Evolutionary conservation across 1,284 basidiomycete species (phyloP), one percentile per base, ranked within the genome.

Genomic region (Microbotryum lychnidis-dioicae): DNA sequence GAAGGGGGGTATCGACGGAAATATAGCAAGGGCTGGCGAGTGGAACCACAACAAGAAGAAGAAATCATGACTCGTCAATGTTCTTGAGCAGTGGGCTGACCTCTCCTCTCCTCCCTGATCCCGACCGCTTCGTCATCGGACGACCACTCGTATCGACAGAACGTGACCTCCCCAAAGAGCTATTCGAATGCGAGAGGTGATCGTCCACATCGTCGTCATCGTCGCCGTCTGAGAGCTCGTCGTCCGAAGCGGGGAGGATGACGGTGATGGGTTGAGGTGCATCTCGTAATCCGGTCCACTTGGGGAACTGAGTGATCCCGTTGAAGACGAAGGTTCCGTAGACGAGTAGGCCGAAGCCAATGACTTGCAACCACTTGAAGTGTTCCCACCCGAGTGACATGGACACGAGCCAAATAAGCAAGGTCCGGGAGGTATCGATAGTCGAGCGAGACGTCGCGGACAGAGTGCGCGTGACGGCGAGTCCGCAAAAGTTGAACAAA

Each of bases 381-480:
- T 79, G 79, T 77, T 99, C 96, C 96, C 96, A 99, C 1, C 94
- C 94, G 42, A 97, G 77, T 2, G 79, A 82, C 55, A 97, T 80
- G 69, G 87, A 89, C 70, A 96, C 80, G 62, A 91, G 77, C 89
- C 89, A 94, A 72, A 94, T 98, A 25, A 85, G 85, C 60, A 98
- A 80, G 1, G 96, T 97, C 69, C 96, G 83, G 79, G 92, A 97
- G 6, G 94, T 96, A 75, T 99, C 96, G 52, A 93, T 91, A 55
- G 96, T 82, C 64, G 72, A 72, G 23, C 76, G 67, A 12, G 77
- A 72, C 6, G 74, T 76, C 0, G 75, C 76, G 3, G 72, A 73
- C 20, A 78, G 58, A 90, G 93, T 47, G 91, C 91, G 75, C 84
- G 90, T 65, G 92, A 87, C 72, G 88, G 84, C 67, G 86, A 64